Conservation (phyloP, 495 filamentous ascomycete genomes). For the Hypomontagnella monticulosa region DNA sequence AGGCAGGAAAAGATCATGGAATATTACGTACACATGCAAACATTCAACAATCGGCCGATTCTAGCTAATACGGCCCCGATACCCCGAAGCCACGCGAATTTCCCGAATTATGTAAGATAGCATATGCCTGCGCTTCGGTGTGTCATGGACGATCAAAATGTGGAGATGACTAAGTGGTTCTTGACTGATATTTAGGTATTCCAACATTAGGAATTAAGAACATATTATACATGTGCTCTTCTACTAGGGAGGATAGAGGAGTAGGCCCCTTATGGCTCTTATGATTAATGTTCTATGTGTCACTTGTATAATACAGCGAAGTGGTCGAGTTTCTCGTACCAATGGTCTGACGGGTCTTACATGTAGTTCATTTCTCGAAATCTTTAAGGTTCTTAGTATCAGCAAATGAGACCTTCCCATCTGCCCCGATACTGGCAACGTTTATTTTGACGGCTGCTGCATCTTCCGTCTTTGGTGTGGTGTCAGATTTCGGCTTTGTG, state of each 20-base stretch:
- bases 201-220: too few species aligned
- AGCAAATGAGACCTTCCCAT: conserved; percentile 76
- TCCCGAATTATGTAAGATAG: neutral
- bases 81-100: conserved; percentile 2
- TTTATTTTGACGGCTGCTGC: conserved; percentile 48
- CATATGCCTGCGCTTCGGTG: too few species aligned
- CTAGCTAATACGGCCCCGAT: neutral
- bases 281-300: neutral
- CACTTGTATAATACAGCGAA: conserved; percentile 16
- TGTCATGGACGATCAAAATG: too few species aligned
- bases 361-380: conserved; percentile 52
- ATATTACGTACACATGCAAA: too few species aligned
- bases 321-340: neutral
- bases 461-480: conserved; percentile 47
- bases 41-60: conserved; percentile 5
- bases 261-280: too few species aligned
- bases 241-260: too few species aligned
- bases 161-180: too few species aligned
- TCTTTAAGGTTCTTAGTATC: conserved; percentile 65
- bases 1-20: too few species aligned
- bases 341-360: neutral
- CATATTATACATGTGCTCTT: too few species aligned
- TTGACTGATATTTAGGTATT: too few species aligned
- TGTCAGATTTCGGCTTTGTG: conserved; percentile 52
- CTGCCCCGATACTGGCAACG: conserved; percentile 68